Conservation (phyloP, 1,139 yeast genomes). For the Zygoascus meyerae region DNA sequence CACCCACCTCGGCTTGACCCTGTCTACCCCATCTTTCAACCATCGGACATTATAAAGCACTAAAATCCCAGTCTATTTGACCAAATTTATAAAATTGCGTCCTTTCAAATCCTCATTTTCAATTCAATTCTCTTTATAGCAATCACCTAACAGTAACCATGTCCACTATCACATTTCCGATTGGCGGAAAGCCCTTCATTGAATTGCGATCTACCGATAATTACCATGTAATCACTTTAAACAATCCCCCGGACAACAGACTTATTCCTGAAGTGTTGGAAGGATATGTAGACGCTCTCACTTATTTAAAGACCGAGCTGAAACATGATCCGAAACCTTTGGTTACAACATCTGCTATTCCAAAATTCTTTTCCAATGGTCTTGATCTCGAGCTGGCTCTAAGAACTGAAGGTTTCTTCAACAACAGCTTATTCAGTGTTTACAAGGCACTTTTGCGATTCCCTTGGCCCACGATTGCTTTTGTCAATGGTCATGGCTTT, state of each 20-base stretch:
- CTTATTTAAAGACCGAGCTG: constrained; percentile 24
- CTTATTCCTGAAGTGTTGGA: constrained; percentile 29
- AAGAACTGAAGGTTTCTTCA: constrained; percentile 32
- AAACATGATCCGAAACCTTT: constrained; percentile 29
- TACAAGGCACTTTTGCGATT: constrained; percentile 32
- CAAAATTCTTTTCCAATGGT: constrained; percentile 39
- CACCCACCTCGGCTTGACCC: too few species aligned
- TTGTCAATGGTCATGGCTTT: constrained; percentile 38
- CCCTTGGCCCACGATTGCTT: constrained; percentile 38
- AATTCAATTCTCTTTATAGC: neutral
- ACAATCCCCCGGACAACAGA: constrained; percentile 35
- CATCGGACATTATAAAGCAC: too few species aligned
- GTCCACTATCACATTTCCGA: constrained; percentile 9
- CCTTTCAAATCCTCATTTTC: neutral
- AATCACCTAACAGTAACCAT: too few species aligned
- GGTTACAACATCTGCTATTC: constrained; percentile 33
- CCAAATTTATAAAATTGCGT: neutral
- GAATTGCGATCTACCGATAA: constrained; percentile 13
- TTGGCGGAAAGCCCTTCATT: neutral
- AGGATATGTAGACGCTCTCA: constrained; percentile 32
- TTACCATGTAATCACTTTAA: constrained; percentile 31
- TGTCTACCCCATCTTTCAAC: too few species aligned
- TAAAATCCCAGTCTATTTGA: too few species aligned
- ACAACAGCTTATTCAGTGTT: constrained; percentile 29
- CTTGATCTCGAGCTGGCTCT: constrained; percentile 34